A percentile compares a stretch with the other conserved stretches of the same genome.
Evolutionary conservation across 2,329 filamentous ascomycete genomes (phyloP).

Genomic region (Kalmusia sp.): DNA sequence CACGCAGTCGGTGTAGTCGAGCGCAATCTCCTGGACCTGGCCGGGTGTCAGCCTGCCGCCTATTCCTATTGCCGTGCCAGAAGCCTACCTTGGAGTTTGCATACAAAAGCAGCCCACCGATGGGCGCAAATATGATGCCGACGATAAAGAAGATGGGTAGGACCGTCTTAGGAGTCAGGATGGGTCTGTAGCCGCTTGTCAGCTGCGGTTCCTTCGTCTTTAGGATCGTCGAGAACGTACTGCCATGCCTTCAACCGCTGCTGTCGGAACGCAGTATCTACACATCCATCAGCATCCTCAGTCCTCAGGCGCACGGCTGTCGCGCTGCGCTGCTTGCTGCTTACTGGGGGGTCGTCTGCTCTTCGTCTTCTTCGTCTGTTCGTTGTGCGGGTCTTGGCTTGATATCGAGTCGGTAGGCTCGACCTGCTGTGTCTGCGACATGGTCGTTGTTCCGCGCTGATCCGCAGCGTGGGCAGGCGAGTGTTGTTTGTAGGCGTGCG

Average conservation of each 20-base stretch:
- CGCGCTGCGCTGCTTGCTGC: constrained; percentile 64
- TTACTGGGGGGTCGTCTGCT: constrained; percentile 89
- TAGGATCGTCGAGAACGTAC: constrained; percentile 61
- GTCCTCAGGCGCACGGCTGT: constrained; percentile 12
- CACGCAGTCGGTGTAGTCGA: constrained; percentile 87
- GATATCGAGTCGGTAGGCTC: constrained; percentile 53
- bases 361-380: constrained; percentile 71
- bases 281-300: constrained; percentile 24
- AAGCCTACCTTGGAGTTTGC: constrained; percentile 77
- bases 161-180: constrained; percentile 93
- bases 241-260: constrained; percentile 99
- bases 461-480: constrained; percentile 33
- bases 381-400: constrained; percentile 50
- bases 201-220: constrained; percentile 31
- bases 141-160: constrained; percentile 90
- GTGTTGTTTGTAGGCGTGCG: constrained; percentile 20
- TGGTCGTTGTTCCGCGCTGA: constrained; percentile 40
- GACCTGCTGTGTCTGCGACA: constrained; percentile 55
- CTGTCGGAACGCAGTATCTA: constrained; percentile 95
- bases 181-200: constrained; percentile 69
- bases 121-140: constrained; percentile 90
- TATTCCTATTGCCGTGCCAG: background rate
- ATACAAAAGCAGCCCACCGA: constrained; percentile 85
- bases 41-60: constrained; percentile 19
- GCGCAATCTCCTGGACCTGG: constrained; percentile 85